Evolutionary conservation across 192 early-diverging fungal species (phyloP), one percentile per base, ranked within the genome.

Genomic region (Mortierella alpina): DNA sequence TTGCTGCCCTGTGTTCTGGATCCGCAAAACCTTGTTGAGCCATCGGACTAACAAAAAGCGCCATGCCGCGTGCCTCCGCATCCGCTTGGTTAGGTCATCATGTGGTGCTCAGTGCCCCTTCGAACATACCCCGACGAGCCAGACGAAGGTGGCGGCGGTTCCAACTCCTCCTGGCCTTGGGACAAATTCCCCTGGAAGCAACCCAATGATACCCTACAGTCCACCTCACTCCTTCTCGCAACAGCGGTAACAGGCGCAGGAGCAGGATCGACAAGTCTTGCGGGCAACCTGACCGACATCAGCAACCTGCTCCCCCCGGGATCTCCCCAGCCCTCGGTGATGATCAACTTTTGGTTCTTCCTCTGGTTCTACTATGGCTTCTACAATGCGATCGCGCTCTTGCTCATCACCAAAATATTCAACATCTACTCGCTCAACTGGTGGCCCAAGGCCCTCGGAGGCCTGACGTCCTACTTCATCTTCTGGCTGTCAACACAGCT

Each of bases 271-370:
- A 31, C 49, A 45, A 10, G 14, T 7, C 10, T 40, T 23, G 54
- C 31, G 45, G 61, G 59, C 42, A 63, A 62, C 23, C 51, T 63
- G 44, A 63, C 22, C 15, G 40, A 23, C 45, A 63, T 63, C 51
- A 39, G 46, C 40, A 51, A 45, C 41, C 42, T 46, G 13, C 72
- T 83, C 57, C 70, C 69, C 48, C 58, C 60, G 40, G 51, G 68
- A 65, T 56, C 68, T 7, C 18, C 47, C n/a, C 63, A 54, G 15
- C 61, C 70, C 5, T 68, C 87, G 7, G 75, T 70, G 17, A 57
- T 85, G 31, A 88, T 94, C 78, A 92, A 92, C 74, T 94, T 94
- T 80, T 94, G 93, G 93, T 92, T 87, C 83, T 94, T 94, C 63
- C 72, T 94, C 47, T 85, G 92, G 75, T 92, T 89, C 72, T 94